These are phyloP conservation scores for Yarrowia porcina DNA, from an alignment of 805 yeast genomes.

Conservation along the genomic window DNA sequence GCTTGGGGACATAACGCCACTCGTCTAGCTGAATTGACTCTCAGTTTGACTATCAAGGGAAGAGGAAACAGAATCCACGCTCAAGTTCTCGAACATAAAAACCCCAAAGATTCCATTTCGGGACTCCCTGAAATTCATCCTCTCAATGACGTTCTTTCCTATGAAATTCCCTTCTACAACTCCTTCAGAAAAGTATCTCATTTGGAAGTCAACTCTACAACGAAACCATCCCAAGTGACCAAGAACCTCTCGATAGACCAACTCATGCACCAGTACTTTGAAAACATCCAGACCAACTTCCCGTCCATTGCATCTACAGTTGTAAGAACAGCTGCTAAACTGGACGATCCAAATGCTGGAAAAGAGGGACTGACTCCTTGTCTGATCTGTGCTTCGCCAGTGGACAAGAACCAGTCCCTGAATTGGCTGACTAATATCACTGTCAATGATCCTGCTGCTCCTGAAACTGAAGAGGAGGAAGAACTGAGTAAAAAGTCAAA, in stretches of 20 bases:
- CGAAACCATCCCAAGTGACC: conserved; percentile 44
- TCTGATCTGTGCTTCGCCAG: neutral
- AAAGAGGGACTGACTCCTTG: neutral
- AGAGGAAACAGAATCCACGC: conserved; percentile 56
- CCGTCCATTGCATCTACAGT: conserved; percentile 92
- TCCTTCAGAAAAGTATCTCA: conserved; percentile 43
- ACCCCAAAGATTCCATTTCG: neutral
- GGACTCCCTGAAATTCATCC: conserved; percentile 18
- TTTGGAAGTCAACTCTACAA: conserved; percentile 35
- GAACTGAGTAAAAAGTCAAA: neutral
- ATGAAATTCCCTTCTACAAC: conserved; percentile 62
- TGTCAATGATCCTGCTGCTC: conserved; percentile 11
- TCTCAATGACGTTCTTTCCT: conserved; percentile 65
- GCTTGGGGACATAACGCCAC: conserved; percentile 80
- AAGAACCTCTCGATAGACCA: conserved; percentile 81
- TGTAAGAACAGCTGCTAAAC: conserved; percentile 79
- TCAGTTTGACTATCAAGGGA: conserved; percentile 79
- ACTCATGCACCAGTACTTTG: conserved; percentile 69
- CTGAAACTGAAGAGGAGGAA: neutral
- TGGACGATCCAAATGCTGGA: conserved; percentile 35
- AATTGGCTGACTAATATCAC: conserved; percentile 19
- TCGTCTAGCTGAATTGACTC: conserved; percentile 70
- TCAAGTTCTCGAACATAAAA: neutral
- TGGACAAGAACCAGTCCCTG: neutral
- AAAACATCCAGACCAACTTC: conserved; percentile 67